Percentiles rank a stretch among this genome's conserved stretches.
Evolutionary conservation across 257 asterid genomes (phyloP).

Genomic region (Paulownia fortunei): DNA sequence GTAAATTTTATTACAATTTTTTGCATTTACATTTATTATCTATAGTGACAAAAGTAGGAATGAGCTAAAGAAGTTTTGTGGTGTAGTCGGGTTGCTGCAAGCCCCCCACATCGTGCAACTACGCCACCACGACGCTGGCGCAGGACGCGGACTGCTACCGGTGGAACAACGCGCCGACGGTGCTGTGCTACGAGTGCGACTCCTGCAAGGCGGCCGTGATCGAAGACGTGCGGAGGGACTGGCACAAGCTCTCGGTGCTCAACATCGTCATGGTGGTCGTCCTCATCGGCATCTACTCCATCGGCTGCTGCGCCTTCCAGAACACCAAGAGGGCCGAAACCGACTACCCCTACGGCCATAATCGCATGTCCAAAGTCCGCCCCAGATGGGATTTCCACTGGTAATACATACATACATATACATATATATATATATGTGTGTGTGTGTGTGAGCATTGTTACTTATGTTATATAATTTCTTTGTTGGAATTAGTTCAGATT

Average conservation of each 20-base stretch:
- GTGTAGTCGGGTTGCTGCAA: conserved; percentile 97
- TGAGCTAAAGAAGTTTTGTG: no score
- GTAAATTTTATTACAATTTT: no score
- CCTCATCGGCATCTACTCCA: conserved; percentile 80
- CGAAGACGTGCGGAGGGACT: conserved; percentile 76
- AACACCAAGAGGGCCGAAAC: conserved; percentile 71
- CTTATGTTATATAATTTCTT: no score
- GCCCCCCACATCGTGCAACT: conserved; percentile 92
- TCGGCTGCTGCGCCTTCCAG: conserved; percentile 94
- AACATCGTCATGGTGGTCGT: conserved; percentile 77
- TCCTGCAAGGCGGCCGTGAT: conserved; percentile 97
- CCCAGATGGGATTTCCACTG: conserved; percentile 97
- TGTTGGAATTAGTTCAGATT: no score
- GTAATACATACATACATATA: conserved; percentile 39
- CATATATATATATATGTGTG: neutral
- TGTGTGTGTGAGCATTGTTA: neutral
- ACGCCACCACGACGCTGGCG: conserved; percentile 48
- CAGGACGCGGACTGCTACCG: conserved; percentile 85
- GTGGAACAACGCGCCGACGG: conserved; percentile 77
- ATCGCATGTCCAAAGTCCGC: conserved; percentile 81
- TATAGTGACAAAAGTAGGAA: no score
- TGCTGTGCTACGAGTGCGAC: conserved; percentile 85
- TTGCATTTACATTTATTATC: no score
- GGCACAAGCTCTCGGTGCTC: conserved; percentile 90
- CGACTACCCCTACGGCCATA: conserved; percentile 68